These are phyloP conservation scores for Sclerotinia subarctica DNA, from an alignment of 2,329 filamentous ascomycete genomes.

Conservation along the genomic window DNA sequence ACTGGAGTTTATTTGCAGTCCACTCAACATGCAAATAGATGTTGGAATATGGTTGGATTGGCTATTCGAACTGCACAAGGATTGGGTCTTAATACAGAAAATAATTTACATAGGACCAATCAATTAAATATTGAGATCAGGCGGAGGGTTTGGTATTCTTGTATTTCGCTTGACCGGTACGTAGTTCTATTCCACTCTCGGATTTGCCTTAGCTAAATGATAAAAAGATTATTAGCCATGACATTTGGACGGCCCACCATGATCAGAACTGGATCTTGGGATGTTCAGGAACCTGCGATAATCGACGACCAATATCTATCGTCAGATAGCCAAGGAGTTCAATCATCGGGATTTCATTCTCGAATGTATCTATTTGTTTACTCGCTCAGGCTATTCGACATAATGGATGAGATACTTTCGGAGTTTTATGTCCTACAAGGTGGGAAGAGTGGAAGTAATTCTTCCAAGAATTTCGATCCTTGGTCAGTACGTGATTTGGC, in stretches of 20 bases:
- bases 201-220: conserved; percentile 22
- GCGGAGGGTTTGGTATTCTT: conserved; percentile 37
- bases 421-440: conserved; percentile 21
- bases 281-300: conserved; percentile 16
- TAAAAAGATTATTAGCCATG: conserved; percentile 24
- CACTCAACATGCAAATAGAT: conserved; percentile 34
- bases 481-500: conserved; percentile 15
- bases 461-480: neutral
- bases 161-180: conserved; percentile 34
- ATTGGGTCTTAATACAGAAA: conserved; percentile 34
- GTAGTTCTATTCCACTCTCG: conserved; percentile 20
- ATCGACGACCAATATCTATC: conserved; percentile 39
- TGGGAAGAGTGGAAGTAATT: conserved; percentile 4
- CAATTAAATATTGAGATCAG: conserved; percentile 37
- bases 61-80: conserved; percentile 37
- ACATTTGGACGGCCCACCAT: conserved; percentile 36
- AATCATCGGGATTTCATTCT: conserved; percentile 30
- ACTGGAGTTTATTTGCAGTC: conserved; percentile 37
- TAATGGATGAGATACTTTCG: conserved; percentile 27
- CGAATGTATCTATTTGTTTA: conserved; percentile 31
- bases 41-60: conserved; percentile 37
- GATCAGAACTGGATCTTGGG: conserved; percentile 21
- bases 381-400: conserved; percentile 26
- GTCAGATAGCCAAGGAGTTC: conserved; percentile 27
- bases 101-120: neutral